Percentiles rank a stretch among this genome's conserved stretches.
These are phyloP conservation scores for Datura wrightii DNA, from an alignment of 257 asterid genomes.

Conservation along the genomic window DNA sequence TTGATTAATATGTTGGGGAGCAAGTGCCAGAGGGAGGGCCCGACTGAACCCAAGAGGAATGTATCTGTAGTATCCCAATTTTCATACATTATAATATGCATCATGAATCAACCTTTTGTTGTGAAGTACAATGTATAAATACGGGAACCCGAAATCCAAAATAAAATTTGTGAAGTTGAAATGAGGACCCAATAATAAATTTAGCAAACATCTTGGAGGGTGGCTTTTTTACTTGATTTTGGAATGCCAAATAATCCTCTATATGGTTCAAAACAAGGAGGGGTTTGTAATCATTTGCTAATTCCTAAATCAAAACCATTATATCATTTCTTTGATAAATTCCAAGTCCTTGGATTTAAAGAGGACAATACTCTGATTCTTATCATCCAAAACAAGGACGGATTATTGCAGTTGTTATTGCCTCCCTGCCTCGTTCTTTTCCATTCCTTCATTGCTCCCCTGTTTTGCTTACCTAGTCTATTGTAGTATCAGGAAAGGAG, in stretches of 20 bases:
- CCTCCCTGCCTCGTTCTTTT: too few species aligned
- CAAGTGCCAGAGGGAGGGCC: constrained; percentile 17
- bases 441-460: too few species aligned
- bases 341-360: neutral
- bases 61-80: neutral
- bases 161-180: neutral
- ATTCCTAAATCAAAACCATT: neutral
- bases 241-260: constrained; percentile 2
- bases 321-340: neutral
- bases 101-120: neutral
- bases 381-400: neutral
- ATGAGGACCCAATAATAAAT: neutral
- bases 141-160: too few species aligned
- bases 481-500: neutral
- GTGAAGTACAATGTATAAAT: constrained; percentile 11
- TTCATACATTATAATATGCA: neutral
- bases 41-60: neutral
- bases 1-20: neutral
- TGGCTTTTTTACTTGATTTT: constrained; percentile 11
- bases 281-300: constrained; percentile 6
- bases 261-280: neutral
- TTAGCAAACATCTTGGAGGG: constrained; percentile 18
- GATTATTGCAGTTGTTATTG: too few species aligned
- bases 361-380: neutral
- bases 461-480: neutral